These are phyloP conservation scores for Penicillium sp. DNA, from an alignment of 2,329 filamentous ascomycete species.

Conservation along the genomic window DNA sequence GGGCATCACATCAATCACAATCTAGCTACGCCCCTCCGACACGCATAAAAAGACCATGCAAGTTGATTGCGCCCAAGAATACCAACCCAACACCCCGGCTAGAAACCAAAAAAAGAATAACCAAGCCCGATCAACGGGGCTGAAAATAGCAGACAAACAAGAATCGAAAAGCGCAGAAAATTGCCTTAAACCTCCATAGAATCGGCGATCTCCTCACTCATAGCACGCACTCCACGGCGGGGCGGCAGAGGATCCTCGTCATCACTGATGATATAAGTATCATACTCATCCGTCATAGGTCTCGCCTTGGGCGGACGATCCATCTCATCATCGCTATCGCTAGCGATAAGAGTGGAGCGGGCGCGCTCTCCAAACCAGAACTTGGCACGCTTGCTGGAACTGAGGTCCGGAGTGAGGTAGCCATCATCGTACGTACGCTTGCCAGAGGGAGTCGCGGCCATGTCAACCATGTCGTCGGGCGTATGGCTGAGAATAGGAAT, in stretches of 20 bases:
- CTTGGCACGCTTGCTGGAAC: constrained; percentile 75
- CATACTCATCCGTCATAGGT: constrained; percentile 42
- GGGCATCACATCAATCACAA: constrained; percentile 14
- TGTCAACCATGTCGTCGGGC: constrained; percentile 51
- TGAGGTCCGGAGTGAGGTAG: constrained; percentile 53
- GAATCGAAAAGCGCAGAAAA: constrained; percentile 3
- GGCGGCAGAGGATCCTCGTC: constrained; percentile 43
- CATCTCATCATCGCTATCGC: constrained; percentile 48
- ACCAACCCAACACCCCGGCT: constrained; percentile 20
- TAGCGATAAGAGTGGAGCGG: constrained; percentile 43
- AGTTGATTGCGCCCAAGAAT: constrained; percentile 26
- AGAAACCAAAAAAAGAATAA: constrained; percentile 14
- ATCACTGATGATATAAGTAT: constrained; percentile 48
- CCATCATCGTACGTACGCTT: constrained; percentile 52
- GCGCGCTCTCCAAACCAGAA: constrained; percentile 81
- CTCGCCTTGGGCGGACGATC: constrained; percentile 27
- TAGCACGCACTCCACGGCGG: constrained; percentile 51
- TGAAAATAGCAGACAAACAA: constrained; percentile 16
- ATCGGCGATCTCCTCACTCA: constrained; percentile 57
- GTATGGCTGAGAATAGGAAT: constrained; percentile 70
- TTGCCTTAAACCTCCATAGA: constrained; percentile 52
- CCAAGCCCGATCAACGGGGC: constrained; percentile 21
- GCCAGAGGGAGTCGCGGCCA: constrained; percentile 43
- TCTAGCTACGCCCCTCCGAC: constrained; percentile 13
- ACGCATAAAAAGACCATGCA: constrained; percentile 18